Evolutionary conservation across 768 basidiomycete genomes (phyloP).

Genomic region (Leccinum rimulosum): DNA sequence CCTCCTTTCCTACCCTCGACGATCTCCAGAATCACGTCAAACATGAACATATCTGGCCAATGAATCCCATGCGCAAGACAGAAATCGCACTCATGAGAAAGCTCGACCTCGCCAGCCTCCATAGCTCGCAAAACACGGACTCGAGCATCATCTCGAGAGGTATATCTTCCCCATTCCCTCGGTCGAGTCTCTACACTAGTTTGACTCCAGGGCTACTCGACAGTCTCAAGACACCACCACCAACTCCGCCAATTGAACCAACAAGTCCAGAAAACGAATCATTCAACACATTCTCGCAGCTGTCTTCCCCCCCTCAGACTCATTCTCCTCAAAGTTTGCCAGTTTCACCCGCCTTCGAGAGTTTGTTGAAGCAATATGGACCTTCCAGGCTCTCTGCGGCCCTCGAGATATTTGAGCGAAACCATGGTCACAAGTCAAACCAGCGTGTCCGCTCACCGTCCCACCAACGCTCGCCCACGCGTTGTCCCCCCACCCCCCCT

Average conservation of each 20-base stretch:
- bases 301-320: conserved; percentile 20
- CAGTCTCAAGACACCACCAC: conserved; percentile 3
- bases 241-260: background rate
- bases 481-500: conserved; percentile 16
- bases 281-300: conserved; percentile 19
- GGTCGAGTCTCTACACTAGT: conserved; percentile 1
- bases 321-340: conserved; percentile 14
- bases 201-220: conserved; percentile 5
- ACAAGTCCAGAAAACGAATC: background rate
- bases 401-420: conserved; percentile 21
- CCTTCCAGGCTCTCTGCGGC: conserved; percentile 11
- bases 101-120: conserved; percentile 38
- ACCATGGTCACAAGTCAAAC: conserved; percentile 2
- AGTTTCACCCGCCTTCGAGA: conserved; percentile 22
- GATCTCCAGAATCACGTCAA: conserved; percentile 47
- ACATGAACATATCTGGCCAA: conserved; percentile 44
- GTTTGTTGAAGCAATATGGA: conserved; percentile 9
- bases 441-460: background rate
- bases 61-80: conserved; percentile 40
- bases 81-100: conserved; percentile 43
- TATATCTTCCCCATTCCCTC: conserved; percentile 8
- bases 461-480: conserved; percentile 6
- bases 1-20: conserved; percentile 35
- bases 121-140: conserved; percentile 15
- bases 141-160: conserved; percentile 16